These are phyloP conservation scores for Xanthoconium separans DNA, from an alignment of 1,284 basidiomycete species.

Conservation along the genomic window DNA sequence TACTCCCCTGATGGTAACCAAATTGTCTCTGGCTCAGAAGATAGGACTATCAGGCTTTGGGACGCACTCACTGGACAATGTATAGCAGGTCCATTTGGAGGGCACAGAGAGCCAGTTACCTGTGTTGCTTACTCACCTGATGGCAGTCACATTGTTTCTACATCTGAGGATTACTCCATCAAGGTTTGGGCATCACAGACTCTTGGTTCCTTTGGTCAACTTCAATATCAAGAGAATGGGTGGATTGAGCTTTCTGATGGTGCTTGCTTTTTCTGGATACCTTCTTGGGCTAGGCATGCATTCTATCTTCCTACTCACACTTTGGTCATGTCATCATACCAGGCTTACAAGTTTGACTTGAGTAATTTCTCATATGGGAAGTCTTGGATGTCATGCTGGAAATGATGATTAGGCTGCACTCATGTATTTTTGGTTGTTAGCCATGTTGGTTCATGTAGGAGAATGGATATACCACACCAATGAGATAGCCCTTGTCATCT, in stretches of 20 bases:
- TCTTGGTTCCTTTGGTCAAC: background rate
- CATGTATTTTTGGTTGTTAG: background rate
- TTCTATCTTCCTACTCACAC: slow-evolving; percentile 17
- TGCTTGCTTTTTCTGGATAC: slow-evolving; percentile 16
- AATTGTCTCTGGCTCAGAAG: slow-evolving; percentile 20
- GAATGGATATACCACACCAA: slow-evolving; percentile 19
- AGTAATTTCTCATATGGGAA: slow-evolving; percentile 12
- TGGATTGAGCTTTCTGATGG: slow-evolving; percentile 16
- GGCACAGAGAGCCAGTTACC: slow-evolving; percentile 7
- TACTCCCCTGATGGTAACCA: slow-evolving; percentile 20
- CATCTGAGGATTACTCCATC: slow-evolving; percentile 15
- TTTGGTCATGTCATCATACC: slow-evolving; percentile 11
- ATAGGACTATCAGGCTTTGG: slow-evolving; percentile 19
- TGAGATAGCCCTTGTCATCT: background rate
- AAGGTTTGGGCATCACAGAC: slow-evolving; percentile 11
- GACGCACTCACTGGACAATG: slow-evolving; percentile 15
- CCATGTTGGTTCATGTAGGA: background rate
- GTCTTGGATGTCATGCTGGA: slow-evolving; percentile 25
- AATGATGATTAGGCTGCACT: slow-evolving; percentile 3
- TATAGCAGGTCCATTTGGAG: slow-evolving; percentile 15
- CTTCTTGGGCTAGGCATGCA: slow-evolving; percentile 19
- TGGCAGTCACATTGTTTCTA: slow-evolving; percentile 16
- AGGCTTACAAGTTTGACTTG: slow-evolving; percentile 15
- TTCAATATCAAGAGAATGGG: slow-evolving; percentile 13
- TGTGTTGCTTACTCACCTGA: slow-evolving; percentile 18